phyloP scores from a whole-genome alignment of 345 rosid species.

The Gossypium anomalum region DNA sequence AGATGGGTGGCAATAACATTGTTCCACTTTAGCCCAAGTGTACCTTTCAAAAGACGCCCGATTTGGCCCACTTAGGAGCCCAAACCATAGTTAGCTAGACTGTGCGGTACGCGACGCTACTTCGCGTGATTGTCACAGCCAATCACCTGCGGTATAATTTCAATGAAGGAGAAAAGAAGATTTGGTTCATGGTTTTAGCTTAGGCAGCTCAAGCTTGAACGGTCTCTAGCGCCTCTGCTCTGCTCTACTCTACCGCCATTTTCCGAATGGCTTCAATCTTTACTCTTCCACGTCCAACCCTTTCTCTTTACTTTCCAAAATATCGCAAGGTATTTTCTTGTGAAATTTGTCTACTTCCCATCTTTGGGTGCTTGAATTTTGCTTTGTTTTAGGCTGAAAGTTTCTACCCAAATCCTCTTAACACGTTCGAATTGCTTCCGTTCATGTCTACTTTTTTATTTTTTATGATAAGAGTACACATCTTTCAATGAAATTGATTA shows the following conservation, averaged over 20 bases:
- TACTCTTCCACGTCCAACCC: background rate
- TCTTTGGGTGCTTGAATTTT: background rate
- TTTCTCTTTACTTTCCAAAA: background rate
- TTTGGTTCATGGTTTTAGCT: background rate
- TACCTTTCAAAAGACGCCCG: too few relatives aligned
- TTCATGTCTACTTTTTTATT: background rate
- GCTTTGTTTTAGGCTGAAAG: background rate
- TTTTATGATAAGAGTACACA: background rate
- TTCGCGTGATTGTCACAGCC: background rate
- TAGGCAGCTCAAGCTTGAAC: background rate
- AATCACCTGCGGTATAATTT: background rate
- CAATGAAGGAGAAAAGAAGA: background rate
- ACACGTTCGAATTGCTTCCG: background rate
- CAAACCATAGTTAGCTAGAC: background rate
- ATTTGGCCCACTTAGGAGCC: background rate
- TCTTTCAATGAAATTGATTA: background rate
- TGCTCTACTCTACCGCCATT: conserved; percentile 12
- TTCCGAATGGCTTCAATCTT: conserved; percentile 7
- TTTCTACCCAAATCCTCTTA: background rate
- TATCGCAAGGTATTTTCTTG: background rate
- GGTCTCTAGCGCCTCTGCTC: background rate
- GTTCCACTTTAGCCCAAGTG: background rate
- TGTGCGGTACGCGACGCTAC: background rate
- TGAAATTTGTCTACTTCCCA: background rate
- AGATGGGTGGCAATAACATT: background rate